Conservation (phyloP, 805 yeast genomes). For the Metschnikowia kofuensis region DNA sequence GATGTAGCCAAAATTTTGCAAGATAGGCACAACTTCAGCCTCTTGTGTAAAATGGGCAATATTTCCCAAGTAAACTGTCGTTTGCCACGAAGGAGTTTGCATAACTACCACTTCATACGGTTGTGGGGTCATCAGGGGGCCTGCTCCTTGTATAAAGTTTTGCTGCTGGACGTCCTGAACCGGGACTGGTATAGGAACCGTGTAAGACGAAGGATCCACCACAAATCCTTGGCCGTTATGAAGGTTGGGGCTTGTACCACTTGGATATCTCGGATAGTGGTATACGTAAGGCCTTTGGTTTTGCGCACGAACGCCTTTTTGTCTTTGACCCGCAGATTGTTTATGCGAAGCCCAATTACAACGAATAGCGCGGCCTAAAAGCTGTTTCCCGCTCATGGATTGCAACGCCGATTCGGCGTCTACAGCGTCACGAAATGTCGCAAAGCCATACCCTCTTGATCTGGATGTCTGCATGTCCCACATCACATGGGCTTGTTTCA, state of each 20-base stretch:
- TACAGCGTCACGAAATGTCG: slow-evolving; percentile 59
- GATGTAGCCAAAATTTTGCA: slow-evolving; percentile 79
- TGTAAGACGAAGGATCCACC: slow-evolving; percentile 2
- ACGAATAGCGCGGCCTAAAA: slow-evolving; percentile 75
- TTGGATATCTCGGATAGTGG: slow-evolving; percentile 3
- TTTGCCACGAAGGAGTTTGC: slow-evolving; percentile 79
- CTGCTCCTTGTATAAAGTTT: background rate
- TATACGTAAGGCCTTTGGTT: slow-evolving; percentile 6
- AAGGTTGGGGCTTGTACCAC: slow-evolving; percentile 2
- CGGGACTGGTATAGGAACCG: slow-evolving; percentile 6
- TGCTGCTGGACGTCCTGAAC: slow-evolving; percentile 3
- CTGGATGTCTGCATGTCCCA: slow-evolving; percentile 96
- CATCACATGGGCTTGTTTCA: slow-evolving; percentile 88
- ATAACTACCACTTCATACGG: slow-evolving; percentile 68
- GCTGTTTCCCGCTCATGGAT: slow-evolving; percentile 68
- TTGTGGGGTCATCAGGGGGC: slow-evolving; percentile 46
- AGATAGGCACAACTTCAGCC: slow-evolving; percentile 65
- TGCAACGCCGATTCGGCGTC: slow-evolving; percentile 76
- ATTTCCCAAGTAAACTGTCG: slow-evolving; percentile 86
- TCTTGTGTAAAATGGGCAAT: slow-evolving; percentile 75
- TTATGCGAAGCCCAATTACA: slow-evolving; percentile 88
- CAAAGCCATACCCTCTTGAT: slow-evolving; percentile 90
- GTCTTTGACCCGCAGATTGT: slow-evolving; percentile 25
- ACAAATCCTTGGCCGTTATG: background rate
- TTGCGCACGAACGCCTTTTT: slow-evolving; percentile 1